phyloP scores from a whole-genome alignment of 139 green algal species.

The Parachlorella kessleri region DNA sequence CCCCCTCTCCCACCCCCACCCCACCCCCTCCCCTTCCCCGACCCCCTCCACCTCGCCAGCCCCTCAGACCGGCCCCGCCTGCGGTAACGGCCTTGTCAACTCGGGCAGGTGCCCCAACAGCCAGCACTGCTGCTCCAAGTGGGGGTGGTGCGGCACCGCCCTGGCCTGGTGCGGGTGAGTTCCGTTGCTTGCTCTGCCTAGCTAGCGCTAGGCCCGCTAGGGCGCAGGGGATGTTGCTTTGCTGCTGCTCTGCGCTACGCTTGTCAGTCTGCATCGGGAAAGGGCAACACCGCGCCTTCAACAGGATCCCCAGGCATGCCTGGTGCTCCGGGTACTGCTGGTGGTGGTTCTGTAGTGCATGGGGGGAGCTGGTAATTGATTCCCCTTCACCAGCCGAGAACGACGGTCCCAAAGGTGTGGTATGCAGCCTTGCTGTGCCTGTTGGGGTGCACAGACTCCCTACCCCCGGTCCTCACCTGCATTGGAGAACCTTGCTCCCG shows the following conservation, averaged over 20 bases:
- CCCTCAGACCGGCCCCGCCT: not conserved
- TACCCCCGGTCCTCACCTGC: too few species aligned
- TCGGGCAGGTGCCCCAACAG: not conserved
- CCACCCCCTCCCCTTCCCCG: not conserved
- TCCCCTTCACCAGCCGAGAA: too few species aligned
- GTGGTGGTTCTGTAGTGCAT: too few species aligned
- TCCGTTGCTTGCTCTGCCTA: not conserved
- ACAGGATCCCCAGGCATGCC: not conserved
- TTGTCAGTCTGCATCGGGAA: not conserved
- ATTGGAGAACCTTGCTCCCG: too few species aligned
- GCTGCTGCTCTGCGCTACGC: not conserved
- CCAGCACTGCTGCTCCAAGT: slow-evolving; percentile 13
- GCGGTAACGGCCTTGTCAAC: not conserved
- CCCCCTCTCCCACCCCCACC: not conserved
- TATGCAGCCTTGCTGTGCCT: too few species aligned
- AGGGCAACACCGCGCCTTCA: not conserved
- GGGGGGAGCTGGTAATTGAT: too few species aligned
- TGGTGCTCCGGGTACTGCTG: not conserved
- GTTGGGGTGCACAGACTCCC: too few species aligned
- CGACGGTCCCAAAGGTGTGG: too few species aligned
- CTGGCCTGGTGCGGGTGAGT: not conserved
- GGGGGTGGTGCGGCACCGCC: slow-evolving; percentile 1
- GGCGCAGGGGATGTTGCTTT: not conserved
- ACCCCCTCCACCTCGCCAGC: not conserved
- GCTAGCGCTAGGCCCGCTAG: too few species aligned